Conservation (phyloP, 345 rosid species). For the Garcia nutans region DNA sequence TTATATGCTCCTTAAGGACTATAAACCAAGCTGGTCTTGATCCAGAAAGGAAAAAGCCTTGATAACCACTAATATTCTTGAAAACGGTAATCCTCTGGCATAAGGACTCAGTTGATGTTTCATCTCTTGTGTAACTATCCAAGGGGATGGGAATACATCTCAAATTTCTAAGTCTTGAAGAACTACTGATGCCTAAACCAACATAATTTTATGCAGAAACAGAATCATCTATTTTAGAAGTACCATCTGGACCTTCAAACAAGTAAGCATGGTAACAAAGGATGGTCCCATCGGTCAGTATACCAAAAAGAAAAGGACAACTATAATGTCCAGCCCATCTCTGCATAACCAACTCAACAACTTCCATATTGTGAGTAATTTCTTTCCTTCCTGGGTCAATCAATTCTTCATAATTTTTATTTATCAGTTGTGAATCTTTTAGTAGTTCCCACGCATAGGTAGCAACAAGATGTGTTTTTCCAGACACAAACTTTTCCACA, state of each 20-base stretch:
- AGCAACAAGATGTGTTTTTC: constrained; percentile 73
- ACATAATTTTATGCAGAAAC: constrained; percentile 45
- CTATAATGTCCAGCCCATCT: constrained; percentile 88
- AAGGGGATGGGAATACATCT: constrained; percentile 65
- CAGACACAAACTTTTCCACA: constrained; percentile 80
- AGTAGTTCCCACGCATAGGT: constrained; percentile 44
- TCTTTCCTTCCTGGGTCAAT: constrained; percentile 66
- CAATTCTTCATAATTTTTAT: constrained; percentile 45
- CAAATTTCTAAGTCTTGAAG: constrained; percentile 86
- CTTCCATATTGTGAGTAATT: constrained; percentile 52
- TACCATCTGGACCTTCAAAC: constrained; percentile 72
- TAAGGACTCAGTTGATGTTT: constrained; percentile 46
- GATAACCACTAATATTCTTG: constrained; percentile 79
- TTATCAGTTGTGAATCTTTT: constrained; percentile 40
- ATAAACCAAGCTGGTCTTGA: constrained; percentile 97
- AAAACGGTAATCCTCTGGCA: constrained; percentile 75
- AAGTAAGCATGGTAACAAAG: constrained; percentile 91
- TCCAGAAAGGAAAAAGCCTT: constrained; percentile 94
- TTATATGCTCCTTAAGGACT: constrained; percentile 83
- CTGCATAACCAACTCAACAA: constrained; percentile 89
- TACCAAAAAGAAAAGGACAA: constrained; percentile 83
- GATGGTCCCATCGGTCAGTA: constrained; percentile 91
- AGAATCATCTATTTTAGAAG: constrained; percentile 53
- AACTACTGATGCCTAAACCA: constrained; percentile 40
- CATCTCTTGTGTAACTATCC: constrained; percentile 84